Conservation (phyloP, 352 stramenopile species). For the Phytophthora colocasiae region DNA sequence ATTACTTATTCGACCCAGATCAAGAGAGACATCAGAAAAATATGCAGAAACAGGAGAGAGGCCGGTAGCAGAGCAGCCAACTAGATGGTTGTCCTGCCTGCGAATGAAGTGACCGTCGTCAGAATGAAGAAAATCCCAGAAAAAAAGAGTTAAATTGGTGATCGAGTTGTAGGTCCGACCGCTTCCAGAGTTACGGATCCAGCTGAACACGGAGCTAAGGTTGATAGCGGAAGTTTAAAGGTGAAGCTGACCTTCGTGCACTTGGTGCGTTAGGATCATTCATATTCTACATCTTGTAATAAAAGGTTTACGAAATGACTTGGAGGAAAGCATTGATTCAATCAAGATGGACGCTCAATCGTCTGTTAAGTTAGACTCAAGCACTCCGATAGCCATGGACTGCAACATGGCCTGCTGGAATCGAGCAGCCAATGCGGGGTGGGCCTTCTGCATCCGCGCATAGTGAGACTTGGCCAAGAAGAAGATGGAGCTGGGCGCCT, state of each 20-base stretch:
- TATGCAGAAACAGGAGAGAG: slow-evolving; percentile 34
- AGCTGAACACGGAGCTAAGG: slow-evolving; percentile 6
- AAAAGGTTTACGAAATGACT: slow-evolving; percentile 38
- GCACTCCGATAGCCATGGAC: slow-evolving; percentile 84
- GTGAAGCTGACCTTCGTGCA: slow-evolving; percentile 17
- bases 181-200: slow-evolving; percentile 1
- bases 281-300: slow-evolving; percentile 48
- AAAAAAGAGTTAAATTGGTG: slow-evolving; percentile 10
- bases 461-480: slow-evolving; percentile 83
- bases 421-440: slow-evolving; percentile 71
- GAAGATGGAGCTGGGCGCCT: slow-evolving; percentile 76
- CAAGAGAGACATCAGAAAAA: slow-evolving; percentile 29
- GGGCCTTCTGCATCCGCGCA: slow-evolving; percentile 67
- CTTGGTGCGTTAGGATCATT: slow-evolving; percentile 32
- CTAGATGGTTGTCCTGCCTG: slow-evolving; percentile 19
- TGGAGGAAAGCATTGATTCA: not conserved
- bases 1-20: slow-evolving; percentile 39
- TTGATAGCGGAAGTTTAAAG: not conserved
- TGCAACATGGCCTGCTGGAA: slow-evolving; percentile 90
- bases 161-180: slow-evolving; percentile 5
- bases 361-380: slow-evolving; percentile 86
- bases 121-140: slow-evolving; percentile 44
- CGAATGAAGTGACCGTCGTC: slow-evolving; percentile 39
- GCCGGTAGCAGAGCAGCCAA: slow-evolving; percentile 30
- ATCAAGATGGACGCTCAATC: slow-evolving; percentile 43